Evolutionary conservation across 441 rosid genomes (phyloP).

Genomic region (Geranium incanum): DNA sequence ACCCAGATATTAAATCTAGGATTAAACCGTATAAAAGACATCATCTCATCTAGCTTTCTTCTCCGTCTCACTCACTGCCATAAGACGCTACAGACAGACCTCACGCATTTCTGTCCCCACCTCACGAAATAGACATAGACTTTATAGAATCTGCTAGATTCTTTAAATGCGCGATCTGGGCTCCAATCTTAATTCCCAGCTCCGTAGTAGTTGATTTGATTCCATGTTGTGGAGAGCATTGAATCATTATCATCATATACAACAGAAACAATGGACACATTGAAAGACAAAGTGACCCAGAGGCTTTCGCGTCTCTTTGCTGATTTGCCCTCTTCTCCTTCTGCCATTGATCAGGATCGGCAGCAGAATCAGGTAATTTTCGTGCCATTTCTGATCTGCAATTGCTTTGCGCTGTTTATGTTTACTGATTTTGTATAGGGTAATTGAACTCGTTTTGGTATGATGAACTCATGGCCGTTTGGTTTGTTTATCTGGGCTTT

Average conservation of each 20-base stretch:
- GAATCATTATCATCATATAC: neutral
- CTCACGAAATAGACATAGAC: neutral
- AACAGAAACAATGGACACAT: slow-evolving; percentile 34
- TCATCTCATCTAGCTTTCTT: no score
- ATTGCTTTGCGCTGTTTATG: neutral
- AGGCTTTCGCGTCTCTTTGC: slow-evolving; percentile 65
- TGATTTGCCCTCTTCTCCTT: slow-evolving; percentile 41
- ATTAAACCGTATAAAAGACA: no score
- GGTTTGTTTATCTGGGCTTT: neutral
- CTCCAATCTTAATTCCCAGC: neutral
- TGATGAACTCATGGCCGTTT: neutral
- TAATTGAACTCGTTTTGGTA: neutral
- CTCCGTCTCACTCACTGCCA: no score
- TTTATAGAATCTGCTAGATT: neutral
- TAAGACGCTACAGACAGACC: no score
- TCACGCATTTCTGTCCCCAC: no score
- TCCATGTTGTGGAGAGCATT: neutral
- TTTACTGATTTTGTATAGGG: neutral
- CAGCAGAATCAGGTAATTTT: slow-evolving; percentile 33
- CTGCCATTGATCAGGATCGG: slow-evolving; percentile 29
- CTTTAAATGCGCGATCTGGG: slow-evolving; percentile 6
- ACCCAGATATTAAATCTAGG: no score
- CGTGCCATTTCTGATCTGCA: neutral
- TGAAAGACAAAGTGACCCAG: slow-evolving; percentile 64
- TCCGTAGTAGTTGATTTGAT: neutral